A percentile compares a stretch with the other conserved stretches of the same genome.
Conservation (phyloP, 345 rosid genomes). For the Psidium guajava region DNA sequence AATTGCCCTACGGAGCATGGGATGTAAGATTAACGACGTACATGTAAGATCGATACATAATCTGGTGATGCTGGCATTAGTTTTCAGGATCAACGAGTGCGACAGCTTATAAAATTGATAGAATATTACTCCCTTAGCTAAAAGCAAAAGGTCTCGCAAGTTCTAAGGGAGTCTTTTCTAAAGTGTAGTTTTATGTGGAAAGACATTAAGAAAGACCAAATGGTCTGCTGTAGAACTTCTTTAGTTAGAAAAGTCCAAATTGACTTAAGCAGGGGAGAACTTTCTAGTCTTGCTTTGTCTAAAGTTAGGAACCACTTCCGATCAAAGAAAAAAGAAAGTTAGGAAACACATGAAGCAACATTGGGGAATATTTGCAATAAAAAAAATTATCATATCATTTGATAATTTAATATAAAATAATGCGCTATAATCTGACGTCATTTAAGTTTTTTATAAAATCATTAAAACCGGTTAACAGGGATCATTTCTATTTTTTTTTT, state of each 20-base stretch:
- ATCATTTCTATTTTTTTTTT: background rate
- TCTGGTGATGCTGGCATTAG: background rate
- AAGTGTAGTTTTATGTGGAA: background rate
- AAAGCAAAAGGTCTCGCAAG: background rate
- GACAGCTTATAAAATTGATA: background rate
- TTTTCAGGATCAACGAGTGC: background rate
- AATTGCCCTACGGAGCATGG: background rate
- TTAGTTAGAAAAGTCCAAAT: background rate
- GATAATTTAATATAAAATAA: background rate
- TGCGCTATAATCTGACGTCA: fast-evolving
- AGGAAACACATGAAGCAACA: background rate
- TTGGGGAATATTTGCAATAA: background rate
- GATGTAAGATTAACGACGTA: background rate
- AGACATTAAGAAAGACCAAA: background rate
- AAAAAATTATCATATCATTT: background rate
- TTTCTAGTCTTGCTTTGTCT: background rate
- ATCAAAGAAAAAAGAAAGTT: background rate
- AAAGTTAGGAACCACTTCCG: background rate
- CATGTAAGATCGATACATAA: background rate
- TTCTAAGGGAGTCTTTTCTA: background rate
- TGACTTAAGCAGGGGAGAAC: background rate
- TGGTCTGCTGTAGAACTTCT: background rate
- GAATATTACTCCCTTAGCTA: background rate
- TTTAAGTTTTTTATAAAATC: background rate
- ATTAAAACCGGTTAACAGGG: background rate